Conservation (phyloP, 2,329 filamentous ascomycete species). For the Colletotrichum orbiculare region DNA sequence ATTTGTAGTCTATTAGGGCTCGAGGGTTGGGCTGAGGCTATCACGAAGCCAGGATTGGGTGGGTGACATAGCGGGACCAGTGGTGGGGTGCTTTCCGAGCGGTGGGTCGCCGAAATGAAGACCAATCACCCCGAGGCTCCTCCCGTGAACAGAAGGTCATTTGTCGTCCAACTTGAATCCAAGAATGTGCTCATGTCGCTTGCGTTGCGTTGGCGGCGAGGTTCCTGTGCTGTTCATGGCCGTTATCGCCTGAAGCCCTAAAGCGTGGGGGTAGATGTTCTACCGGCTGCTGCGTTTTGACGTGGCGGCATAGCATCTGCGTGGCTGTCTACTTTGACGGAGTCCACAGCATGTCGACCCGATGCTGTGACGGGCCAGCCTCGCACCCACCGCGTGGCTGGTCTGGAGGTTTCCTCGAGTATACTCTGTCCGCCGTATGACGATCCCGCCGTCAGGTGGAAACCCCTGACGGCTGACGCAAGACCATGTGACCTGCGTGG, state of each 20-base stretch:
- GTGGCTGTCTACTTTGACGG: background rate
- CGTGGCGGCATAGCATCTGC: constrained; percentile 1
- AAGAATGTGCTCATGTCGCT: constrained; percentile 7
- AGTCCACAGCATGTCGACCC: background rate
- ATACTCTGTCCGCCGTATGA: background rate
- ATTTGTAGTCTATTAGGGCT: background rate
- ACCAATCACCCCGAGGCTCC: constrained; percentile 17
- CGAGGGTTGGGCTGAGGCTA: background rate
- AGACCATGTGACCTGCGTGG: constrained; percentile 21
- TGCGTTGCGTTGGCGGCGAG: constrained; percentile 6
- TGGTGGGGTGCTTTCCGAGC: constrained; percentile 15
- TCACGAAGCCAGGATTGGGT: background rate
- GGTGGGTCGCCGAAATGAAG: constrained; percentile 21
- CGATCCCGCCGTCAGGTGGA: constrained; percentile 14
- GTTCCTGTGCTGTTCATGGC: background rate
- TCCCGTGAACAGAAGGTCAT: constrained; percentile 15
- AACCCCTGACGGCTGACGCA: background rate
- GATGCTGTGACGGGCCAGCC: constrained; percentile 8
- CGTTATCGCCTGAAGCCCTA: constrained; percentile 2
- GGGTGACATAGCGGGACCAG: background rate
- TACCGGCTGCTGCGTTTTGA: background rate
- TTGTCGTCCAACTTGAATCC: constrained; percentile 8
- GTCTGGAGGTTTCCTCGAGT: background rate
- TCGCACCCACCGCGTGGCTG: constrained; percentile 5
- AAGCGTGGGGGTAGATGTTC: constrained; percentile 3